Evolutionary conservation across 768 basidiomycete species (phyloP), one percentile per base, ranked within the genome.

Genomic region (Naematelia aurantialba): DNA sequence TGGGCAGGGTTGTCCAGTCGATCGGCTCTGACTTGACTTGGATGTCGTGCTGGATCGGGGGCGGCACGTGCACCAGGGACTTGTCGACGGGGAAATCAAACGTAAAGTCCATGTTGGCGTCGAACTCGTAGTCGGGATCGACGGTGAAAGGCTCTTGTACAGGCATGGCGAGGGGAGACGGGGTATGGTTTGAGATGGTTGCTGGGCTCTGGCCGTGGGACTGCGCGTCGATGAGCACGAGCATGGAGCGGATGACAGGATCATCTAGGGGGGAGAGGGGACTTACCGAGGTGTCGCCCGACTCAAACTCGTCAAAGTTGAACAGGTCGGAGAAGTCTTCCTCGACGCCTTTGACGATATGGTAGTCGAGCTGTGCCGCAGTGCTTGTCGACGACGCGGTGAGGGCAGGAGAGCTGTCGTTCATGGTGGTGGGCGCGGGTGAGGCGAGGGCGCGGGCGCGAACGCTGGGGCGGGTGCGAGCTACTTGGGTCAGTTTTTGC

Each of bases 161-260:
- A 21, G 50, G 17, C 14, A 21, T 11, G 19, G 29, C 24, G 3
- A 30, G 27, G 31, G 71, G 71, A 5, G 68, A 69, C 12, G 71
- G 71, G 12, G 71, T 73, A 27, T 61, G 58, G 44, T 69, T 70
- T 5, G 71, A 73, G 22, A 65, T 62, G 46, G 71, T 73, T 1
- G 47, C 59, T 2, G 68, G 64, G 11, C 68, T 69, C 39, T 73
- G 71, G 10, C 65, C 60, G 58, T 68, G 51, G 27, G 45, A 47
- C 26, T 57, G 21, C 2, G 21, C 1, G 5, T 30, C 34, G 26
- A 46, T 27, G 39, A 45, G 47, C 26, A 14, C 4, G 45, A 34
- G 30, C 22, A 22, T 26, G 27, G 5, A 65, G 52, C 59, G 55
- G 59, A 53, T 46, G 61, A 24, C 59, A 39, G 17, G 47, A 17